Percentiles rank a stretch among this genome's conserved stretches.
These are phyloP conservation scores for Lipomyces starkeyi DNA, from an alignment of 805 yeast genomes.

Conservation along the genomic window DNA sequence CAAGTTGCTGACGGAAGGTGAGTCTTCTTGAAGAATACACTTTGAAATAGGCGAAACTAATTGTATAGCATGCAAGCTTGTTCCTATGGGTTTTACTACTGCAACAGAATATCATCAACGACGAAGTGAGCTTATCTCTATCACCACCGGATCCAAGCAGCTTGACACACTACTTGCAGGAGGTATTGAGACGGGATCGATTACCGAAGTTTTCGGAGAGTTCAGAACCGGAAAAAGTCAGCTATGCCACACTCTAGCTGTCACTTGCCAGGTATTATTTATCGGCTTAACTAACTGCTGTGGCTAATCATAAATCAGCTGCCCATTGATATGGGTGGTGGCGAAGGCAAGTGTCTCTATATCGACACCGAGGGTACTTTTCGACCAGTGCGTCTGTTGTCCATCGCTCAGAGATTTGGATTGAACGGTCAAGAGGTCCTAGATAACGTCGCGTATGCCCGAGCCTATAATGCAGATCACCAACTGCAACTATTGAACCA, in stretches of 20 bases:
- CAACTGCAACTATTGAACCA: conserved; percentile 83
- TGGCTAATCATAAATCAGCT: conserved; percentile 46
- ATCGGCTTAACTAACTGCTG: neutral
- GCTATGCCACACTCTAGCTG: conserved; percentile 94
- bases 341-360: conserved; percentile 95
- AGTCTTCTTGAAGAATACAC: too few species aligned
- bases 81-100: conserved; percentile 96
- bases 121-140: conserved; percentile 85
- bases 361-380: conserved; percentile 98
- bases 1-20: conserved; percentile 66
- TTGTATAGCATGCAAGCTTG: conserved; percentile 69
- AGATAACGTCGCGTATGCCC: conserved; percentile 95
- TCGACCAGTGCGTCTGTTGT: conserved; percentile 85
- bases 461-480: conserved; percentile 97
- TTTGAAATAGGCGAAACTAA: neutral
- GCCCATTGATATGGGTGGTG: conserved; percentile 97
- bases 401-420: conserved; percentile 91
- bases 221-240: conserved; percentile 98
- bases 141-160: conserved; percentile 95
- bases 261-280: conserved; percentile 76
- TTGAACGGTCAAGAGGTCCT: conserved; percentile 92
- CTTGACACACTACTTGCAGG: conserved; percentile 93
- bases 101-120: conserved; percentile 93
- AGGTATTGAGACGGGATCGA: conserved; percentile 95
- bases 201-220: conserved; percentile 96